Evolutionary conservation across 306 rosid genomes (phyloP), one percentile per base, ranked within the genome.

Genomic region (Mucuna pruriens): DNA sequence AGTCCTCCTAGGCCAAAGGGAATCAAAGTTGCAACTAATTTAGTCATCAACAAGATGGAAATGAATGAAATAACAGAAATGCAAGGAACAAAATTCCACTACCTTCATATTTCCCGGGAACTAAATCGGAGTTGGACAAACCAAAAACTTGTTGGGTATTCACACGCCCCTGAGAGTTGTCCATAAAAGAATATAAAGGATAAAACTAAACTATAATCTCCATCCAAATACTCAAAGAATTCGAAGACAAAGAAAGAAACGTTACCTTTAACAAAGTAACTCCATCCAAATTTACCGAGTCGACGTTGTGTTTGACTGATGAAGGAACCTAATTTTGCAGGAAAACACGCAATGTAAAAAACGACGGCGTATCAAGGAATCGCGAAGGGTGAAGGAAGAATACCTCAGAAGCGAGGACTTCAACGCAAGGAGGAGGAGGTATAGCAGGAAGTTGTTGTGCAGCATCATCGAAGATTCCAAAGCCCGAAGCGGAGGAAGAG

Each of bases 51-150:
- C 25, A 49, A 73, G n/a, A 65, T 2, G 20, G 6, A 2, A 62
- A 40, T 5, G 36, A 77, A 62, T 3, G 60, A 51, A 83, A 9
- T 54, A 64, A 77, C 55, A 71, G 52, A 67, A 85, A 49, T 34
- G 31, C 71, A 55, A 78, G 71, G 80, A 48, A 45, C 36, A 81
- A 84, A 79, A 74, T 51, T 63, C 1, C 44, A 74, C 16, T 33
- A 84, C 87, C 99, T 95, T 95, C 98, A 75, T 95, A 95, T 87
- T 91, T 90, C 39, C 99, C 97, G 1, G 99, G 97, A 82, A 91
- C 91, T 85, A 95, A 89, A 83, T 95, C 98, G 1, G 97, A 93
- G 90, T 93, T 93, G 46, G 95, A 95, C 82, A 95, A 85, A 31
- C 94, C 92, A 61, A 95, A 91, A 79, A 95, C 97, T 42, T 95